These are phyloP conservation scores for Tetrapisispora phaffii DNA, from an alignment of 805 yeast species.

Conservation along the genomic window DNA sequence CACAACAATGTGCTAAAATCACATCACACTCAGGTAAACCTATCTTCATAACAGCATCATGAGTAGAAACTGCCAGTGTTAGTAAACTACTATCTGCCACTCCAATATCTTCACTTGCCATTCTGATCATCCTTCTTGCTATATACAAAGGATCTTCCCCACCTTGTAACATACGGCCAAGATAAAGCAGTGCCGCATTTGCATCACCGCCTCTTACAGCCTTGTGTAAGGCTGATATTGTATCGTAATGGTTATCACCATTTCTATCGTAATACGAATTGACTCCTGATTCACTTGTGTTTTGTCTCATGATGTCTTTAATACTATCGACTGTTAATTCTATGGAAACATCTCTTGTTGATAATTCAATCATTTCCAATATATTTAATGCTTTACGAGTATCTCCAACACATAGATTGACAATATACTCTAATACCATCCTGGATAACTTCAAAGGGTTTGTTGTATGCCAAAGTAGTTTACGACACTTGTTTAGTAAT, in stretches of 20 bases:
- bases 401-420: constrained; percentile 76
- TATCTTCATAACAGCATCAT: constrained; percentile 76
- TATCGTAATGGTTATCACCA: constrained; percentile 91
- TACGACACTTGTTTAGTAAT: constrained; percentile 50
- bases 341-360: constrained; percentile 38
- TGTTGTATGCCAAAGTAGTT: constrained; percentile 33
- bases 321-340: constrained; percentile 21
- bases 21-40: constrained; percentile 94
- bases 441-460: constrained; percentile 40
- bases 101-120: constrained; percentile 94
- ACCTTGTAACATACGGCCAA: constrained; percentile 80
- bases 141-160: constrained; percentile 92
- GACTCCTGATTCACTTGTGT: constrained; percentile 29
- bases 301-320: constrained; percentile 36
- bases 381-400: constrained; percentile 75
- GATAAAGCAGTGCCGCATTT: constrained; percentile 80
- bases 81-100: constrained; percentile 70
- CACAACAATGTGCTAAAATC: constrained; percentile 84
- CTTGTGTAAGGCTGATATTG: constrained; percentile 92
- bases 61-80: constrained; percentile 79
- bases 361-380: constrained; percentile 67
- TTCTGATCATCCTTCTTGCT: constrained; percentile 83
- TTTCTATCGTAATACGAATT: constrained; percentile 56
- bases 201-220: constrained; percentile 82
- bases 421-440: constrained; percentile 56